Base-by-base conservation (phyloP, 2,329 filamentous ascomycete genomes). In the Neofusicoccum umdonicola region DNA sequence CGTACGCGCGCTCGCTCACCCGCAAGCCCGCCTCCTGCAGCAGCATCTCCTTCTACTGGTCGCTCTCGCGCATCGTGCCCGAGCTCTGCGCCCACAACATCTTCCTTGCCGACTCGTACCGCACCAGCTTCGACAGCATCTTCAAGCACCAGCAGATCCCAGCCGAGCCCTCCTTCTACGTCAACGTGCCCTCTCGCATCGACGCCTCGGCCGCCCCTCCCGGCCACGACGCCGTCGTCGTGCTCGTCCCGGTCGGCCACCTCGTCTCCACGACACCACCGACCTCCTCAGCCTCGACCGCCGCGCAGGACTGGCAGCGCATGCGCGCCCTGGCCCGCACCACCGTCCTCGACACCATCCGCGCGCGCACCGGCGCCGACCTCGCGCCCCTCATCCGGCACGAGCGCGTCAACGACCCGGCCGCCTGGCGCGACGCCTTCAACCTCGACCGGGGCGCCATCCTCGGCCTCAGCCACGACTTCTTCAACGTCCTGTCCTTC, bases 1-100 rank as follows among this genome's bases (percentile, higher is more conserved):
- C 76, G 1, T 78, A 79, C 60, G 76, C 77, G 2, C 70, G 65
- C 9, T 78, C 77, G 3, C 76, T 85, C 37, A 72, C 75, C 63
- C 81, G 82, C 65, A 79, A 84, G 4, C 79, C 84, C 12, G 83
- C 87, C 1, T 90, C 88, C 0, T 92, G 89, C 77, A 90, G 87
- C 67, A 89, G 87, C 65, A 90, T 92, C 68, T 90, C 88, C 4
- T 92, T 92, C 77, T 92, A 91, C 80, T 93, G 89, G 89, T 84
- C 85, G 2, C 81, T 91, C 19, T 81, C 85, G 65, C 79, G 81
- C 58, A 81, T 83, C 60, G 78, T 92, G 1, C 84, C 86, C 0
- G 84, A 90, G 73, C 82, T 93, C 2, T 80, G 83, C 17, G 85
- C 87, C 0, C 90, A 93, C 77, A 93, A 92, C 74, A 90, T 92